A percentile compares a stretch with the other conserved stretches of the same genome.
phyloP scores from a whole-genome alignment of 2,329 filamentous ascomycete species.

The Lachnellula cervina region DNA sequence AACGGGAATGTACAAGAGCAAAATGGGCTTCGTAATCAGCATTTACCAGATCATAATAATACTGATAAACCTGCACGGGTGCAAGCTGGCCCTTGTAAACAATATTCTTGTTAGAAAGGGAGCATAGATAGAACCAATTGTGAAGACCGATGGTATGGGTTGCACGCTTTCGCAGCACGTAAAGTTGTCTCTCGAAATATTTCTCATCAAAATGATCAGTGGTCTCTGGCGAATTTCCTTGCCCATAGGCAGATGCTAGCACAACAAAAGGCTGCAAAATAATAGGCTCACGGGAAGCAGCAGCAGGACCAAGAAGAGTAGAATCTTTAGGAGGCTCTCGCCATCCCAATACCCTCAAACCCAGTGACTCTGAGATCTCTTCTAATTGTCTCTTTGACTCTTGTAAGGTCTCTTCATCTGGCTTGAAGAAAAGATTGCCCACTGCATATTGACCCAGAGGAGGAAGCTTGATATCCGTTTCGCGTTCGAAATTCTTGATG shows the following conservation, averaged over 20 bases:
- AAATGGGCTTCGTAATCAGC: slow-evolving; percentile 98
- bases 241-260: slow-evolving; percentile 76
- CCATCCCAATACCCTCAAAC: slow-evolving; percentile 90
- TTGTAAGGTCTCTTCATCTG: slow-evolving; percentile 81
- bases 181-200: slow-evolving; percentile 88
- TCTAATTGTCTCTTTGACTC: slow-evolving; percentile 92
- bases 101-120: slow-evolving; percentile 93
- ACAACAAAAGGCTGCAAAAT: slow-evolving; percentile 96
- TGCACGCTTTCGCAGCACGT: slow-evolving; percentile 88
- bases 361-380: slow-evolving; percentile 83
- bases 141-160: slow-evolving; percentile 92
- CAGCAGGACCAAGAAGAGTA: slow-evolving; percentile 85
- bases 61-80: slow-evolving; percentile 93
- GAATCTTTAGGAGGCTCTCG: slow-evolving; percentile 93
- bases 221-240: slow-evolving; percentile 70
- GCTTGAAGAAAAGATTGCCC: slow-evolving; percentile 98
- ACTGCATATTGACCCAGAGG: slow-evolving; percentile 90
- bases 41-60: slow-evolving; percentile 94
- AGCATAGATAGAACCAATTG: slow-evolving; percentile 99
- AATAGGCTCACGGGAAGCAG: slow-evolving; percentile 87
- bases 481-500: slow-evolving; percentile 93
- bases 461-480: slow-evolving; percentile 83
- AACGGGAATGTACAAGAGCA: slow-evolving; percentile 92
- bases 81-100: slow-evolving; percentile 97
- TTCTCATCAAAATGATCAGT: slow-evolving; percentile 78